phyloP scores from a whole-genome alignment of 2,329 filamentous ascomycete species.

The Talaromyces sp. region DNA sequence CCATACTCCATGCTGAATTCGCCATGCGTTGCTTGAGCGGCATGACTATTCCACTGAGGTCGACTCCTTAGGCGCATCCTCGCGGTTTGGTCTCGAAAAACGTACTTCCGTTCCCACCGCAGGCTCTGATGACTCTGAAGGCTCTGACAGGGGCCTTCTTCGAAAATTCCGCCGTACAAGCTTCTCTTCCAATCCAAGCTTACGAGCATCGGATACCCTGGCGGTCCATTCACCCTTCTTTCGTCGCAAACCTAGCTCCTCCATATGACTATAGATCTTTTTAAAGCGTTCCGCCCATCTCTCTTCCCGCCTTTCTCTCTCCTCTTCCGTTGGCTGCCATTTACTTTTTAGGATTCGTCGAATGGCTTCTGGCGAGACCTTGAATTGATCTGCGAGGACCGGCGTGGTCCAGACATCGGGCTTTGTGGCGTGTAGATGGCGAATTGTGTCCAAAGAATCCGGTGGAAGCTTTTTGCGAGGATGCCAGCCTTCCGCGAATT shows the following conservation, averaged over 20 bases:
- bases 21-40: background rate
- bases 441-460: slow-evolving; percentile 86
- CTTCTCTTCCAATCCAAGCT: background rate
- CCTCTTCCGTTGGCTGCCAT: slow-evolving; percentile 44
- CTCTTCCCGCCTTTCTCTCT: slow-evolving; percentile 40
- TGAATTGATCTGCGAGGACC: slow-evolving; percentile 73
- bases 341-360: slow-evolving; percentile 72
- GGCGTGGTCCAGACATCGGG: slow-evolving; percentile 74
- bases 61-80: background rate
- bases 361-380: slow-evolving; percentile 83
- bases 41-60: background rate
- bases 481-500: slow-evolving; percentile 76
- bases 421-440: slow-evolving; percentile 73
- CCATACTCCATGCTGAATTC: background rate
- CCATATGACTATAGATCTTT: slow-evolving; percentile 47
- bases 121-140: background rate
- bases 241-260: slow-evolving; percentile 52
- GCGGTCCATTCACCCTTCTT: slow-evolving; percentile 46
- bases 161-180: background rate
- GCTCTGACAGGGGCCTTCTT: background rate
- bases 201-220: slow-evolving; percentile 12
- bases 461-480: slow-evolving; percentile 86
- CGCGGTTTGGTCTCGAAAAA: background rate
- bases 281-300: slow-evolving; percentile 48
- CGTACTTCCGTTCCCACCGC: background rate